These are phyloP conservation scores for Ustilago trichophora DNA, from an alignment of 1,284 basidiomycete genomes.

Conservation along the genomic window DNA sequence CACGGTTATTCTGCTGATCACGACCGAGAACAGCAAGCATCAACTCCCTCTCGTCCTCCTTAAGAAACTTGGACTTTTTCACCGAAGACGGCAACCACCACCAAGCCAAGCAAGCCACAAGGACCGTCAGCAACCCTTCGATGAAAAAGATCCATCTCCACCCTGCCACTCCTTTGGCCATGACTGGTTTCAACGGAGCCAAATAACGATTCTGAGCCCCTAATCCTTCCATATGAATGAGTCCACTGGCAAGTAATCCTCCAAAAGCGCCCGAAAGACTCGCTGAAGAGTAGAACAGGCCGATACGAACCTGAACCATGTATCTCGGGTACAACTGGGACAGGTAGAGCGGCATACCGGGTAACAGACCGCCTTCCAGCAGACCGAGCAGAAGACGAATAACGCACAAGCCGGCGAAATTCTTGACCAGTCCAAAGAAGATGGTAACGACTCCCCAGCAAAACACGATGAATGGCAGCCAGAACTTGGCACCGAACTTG, in stretches of 20 bases:
- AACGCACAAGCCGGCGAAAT: slow-evolving; percentile 72
- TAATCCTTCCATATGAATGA: slow-evolving; percentile 73
- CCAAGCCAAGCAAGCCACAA: slow-evolving; percentile 70
- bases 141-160: slow-evolving; percentile 73
- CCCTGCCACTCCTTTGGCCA: slow-evolving; percentile 49
- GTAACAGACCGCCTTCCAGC: slow-evolving; percentile 67
- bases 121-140: slow-evolving; percentile 72
- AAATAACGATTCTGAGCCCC: slow-evolving; percentile 66
- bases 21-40: slow-evolving; percentile 69
- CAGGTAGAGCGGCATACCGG: slow-evolving; percentile 67
- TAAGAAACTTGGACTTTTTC: slow-evolving; percentile 71
- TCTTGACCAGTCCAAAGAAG: slow-evolving; percentile 72
- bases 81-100: slow-evolving; percentile 73
- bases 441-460: slow-evolving; percentile 73
- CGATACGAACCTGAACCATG: slow-evolving; percentile 36
- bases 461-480: slow-evolving; percentile 72
- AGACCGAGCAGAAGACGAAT: slow-evolving; percentile 70
- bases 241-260: slow-evolving; percentile 70
- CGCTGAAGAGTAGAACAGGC: slow-evolving; percentile 43
- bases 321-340: slow-evolving; percentile 40
- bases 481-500: slow-evolving; percentile 56
- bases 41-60: slow-evolving; percentile 70
- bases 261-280: slow-evolving; percentile 64
- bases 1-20: slow-evolving; percentile 45
- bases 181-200: slow-evolving; percentile 7